These are phyloP conservation scores for Gonapodya prolifera DNA, from an alignment of 192 early-diverging fungal species.

Conservation along the genomic window DNA sequence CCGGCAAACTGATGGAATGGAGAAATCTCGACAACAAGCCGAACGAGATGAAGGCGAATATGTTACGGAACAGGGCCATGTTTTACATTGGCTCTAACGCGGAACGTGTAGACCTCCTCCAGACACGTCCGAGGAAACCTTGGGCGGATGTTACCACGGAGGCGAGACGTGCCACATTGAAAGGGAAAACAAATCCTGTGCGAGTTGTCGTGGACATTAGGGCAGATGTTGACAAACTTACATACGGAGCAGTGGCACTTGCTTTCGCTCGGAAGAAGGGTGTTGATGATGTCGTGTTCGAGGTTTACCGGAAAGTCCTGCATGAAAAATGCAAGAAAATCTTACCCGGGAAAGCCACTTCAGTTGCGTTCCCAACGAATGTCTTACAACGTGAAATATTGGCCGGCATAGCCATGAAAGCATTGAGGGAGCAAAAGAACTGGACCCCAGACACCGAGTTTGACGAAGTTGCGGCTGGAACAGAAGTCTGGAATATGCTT, in stretches of 20 bases:
- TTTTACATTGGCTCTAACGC: neutral
- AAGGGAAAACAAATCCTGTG: neutral
- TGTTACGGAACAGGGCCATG: neutral
- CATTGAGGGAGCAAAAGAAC: neutral
- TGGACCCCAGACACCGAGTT: neutral
- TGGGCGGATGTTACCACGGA: neutral
- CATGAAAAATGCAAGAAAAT: neutral
- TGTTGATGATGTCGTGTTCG: neutral
- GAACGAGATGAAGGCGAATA: neutral
- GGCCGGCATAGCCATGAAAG: neutral
- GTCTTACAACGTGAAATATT: neutral
- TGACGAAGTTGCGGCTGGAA: neutral
- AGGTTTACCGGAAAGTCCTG: neutral
- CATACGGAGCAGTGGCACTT: neutral
- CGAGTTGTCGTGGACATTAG: neutral
- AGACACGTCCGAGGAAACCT: neutral
- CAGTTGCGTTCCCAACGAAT: neutral
- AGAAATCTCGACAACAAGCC: neutral
- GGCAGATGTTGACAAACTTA: neutral
- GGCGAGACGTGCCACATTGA: neutral
- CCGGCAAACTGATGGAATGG: neutral
- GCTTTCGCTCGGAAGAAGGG: neutral
- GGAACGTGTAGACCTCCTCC: neutral
- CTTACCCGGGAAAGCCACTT: neutral
- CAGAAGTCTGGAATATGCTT: neutral